These are phyloP conservation scores for Fusarium luffae DNA, from an alignment of 2,329 filamentous ascomycete species.

Conservation along the genomic window DNA sequence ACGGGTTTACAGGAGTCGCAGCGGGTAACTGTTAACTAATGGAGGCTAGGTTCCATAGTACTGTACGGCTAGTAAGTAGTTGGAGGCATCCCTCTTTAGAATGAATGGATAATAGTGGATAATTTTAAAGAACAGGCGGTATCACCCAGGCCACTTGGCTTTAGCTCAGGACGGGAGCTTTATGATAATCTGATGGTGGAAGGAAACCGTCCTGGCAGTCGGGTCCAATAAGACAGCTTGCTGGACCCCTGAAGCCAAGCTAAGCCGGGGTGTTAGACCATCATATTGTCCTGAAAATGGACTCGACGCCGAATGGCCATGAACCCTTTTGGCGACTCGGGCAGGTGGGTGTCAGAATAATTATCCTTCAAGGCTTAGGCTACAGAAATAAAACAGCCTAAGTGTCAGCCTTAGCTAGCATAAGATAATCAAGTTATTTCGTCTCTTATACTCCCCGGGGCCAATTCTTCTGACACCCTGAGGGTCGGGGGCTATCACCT, in stretches of 20 bases:
- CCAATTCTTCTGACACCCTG: no score
- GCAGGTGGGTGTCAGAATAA: no score
- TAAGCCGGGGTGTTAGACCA: background rate
- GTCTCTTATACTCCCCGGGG: no score
- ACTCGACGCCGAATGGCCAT: background rate
- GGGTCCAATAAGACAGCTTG: constrained; percentile 18
- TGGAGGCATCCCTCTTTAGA: background rate
- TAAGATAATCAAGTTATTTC: no score
- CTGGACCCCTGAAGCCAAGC: constrained; percentile 22
- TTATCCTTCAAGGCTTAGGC: no score
- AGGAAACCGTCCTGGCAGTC: background rate
- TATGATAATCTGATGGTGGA: background rate
- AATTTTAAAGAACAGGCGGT: constrained; percentile 9
- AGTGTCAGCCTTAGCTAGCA: no score
- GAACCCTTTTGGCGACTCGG: constrained; percentile 28
- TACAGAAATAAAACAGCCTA: no score
- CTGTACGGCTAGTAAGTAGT: background rate
- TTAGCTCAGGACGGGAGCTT: constrained; percentile 13
- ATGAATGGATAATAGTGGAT: constrained; percentile 31
- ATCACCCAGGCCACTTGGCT: constrained; percentile 14
- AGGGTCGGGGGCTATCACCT: constrained; percentile 11
- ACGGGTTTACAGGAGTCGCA: constrained; percentile 37
- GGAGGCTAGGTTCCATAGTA: background rate
- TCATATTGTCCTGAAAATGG: constrained; percentile 16
- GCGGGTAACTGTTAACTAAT: constrained; percentile 11